Conservation (phyloP, 2,329 filamentous ascomycete genomes). For the Tolypocladium paradoxum region DNA sequence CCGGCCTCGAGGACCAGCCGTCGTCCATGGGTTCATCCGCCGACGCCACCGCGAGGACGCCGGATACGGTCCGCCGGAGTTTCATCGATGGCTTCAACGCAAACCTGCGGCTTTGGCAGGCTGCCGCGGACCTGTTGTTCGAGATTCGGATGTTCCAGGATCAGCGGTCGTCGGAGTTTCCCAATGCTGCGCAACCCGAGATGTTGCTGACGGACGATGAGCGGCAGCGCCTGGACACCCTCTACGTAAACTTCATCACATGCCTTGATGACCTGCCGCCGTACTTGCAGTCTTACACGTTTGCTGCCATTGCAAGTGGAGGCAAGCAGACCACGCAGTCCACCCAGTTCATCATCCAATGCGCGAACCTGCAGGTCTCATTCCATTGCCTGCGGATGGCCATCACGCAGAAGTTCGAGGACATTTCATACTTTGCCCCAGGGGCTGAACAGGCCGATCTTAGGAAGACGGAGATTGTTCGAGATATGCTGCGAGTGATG, state of each 20-base stretch:
- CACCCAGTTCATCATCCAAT: conserved; percentile 26
- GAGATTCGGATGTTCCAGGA: conserved; percentile 23
- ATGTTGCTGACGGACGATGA: conserved; percentile 12
- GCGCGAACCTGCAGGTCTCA: conserved; percentile 28
- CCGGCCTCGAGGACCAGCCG: conserved; percentile 17
- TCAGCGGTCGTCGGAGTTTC: conserved; percentile 7
- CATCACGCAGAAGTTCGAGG: conserved; percentile 25
- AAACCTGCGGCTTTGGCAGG: conserved; percentile 28
- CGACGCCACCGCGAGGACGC: conserved; percentile 3
- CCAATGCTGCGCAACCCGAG: background rate
- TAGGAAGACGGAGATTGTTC: conserved; percentile 30
- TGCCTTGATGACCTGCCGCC: conserved; percentile 27
- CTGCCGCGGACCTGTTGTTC: conserved; percentile 26
- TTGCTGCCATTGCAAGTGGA: conserved; percentile 7
- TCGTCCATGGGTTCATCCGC: conserved; percentile 3
- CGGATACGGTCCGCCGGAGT: conserved; percentile 10
- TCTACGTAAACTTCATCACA: conserved; percentile 29
- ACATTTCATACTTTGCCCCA: conserved; percentile 17
- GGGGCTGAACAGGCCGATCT: conserved; percentile 21
- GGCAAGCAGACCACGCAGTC: conserved; percentile 10
- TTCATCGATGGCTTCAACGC: conserved; percentile 30
- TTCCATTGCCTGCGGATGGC: conserved; percentile 31
- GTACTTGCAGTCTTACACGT: conserved; percentile 20
- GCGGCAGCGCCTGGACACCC: conserved; percentile 19
- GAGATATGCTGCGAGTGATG: conserved; percentile 29